These are phyloP conservation scores for Rhododendron simsii DNA, from an alignment of 148 eudicot species.

Conservation along the genomic window DNA sequence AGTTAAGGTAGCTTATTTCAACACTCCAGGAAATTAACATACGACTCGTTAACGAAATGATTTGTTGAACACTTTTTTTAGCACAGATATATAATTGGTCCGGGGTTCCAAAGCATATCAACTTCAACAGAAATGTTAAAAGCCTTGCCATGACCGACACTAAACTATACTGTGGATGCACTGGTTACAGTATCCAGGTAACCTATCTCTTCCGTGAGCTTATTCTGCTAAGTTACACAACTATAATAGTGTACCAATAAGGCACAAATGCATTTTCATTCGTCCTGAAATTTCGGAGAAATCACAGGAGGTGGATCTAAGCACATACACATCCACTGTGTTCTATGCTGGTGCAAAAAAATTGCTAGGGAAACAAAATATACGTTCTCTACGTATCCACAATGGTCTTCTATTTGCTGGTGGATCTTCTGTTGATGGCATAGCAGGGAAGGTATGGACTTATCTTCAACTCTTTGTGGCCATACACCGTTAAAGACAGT, in stretches of 20 bases:
- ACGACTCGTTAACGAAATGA: neutral
- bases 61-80: neutral
- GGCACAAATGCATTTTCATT: neutral
- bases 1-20: constrained; percentile 28
- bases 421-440: constrained; percentile 48
- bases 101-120: constrained; percentile 37
- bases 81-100: constrained; percentile 44
- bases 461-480: neutral
- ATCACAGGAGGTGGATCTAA: constrained; percentile 45
- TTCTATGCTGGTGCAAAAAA: constrained; percentile 46
- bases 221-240: neutral
- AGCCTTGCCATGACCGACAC: constrained; percentile 26
- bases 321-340: constrained; percentile 19
- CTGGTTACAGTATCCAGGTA: constrained; percentile 46
- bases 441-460: constrained; percentile 49
- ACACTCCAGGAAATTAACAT: neutral
- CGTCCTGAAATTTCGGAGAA: neutral
- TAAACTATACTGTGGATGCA: constrained; percentile 50
- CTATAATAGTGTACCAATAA: neutral
- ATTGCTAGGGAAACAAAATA: constrained; percentile 42
- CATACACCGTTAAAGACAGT: neutral
- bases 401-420: constrained; percentile 33
- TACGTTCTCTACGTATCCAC: constrained; percentile 28
- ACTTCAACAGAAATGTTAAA: constrained; percentile 44
- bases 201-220: constrained; percentile 3